Base-by-base conservation (phyloP, 2,329 filamentous ascomycete genomes). In the Calonectria naviculata region DNA sequence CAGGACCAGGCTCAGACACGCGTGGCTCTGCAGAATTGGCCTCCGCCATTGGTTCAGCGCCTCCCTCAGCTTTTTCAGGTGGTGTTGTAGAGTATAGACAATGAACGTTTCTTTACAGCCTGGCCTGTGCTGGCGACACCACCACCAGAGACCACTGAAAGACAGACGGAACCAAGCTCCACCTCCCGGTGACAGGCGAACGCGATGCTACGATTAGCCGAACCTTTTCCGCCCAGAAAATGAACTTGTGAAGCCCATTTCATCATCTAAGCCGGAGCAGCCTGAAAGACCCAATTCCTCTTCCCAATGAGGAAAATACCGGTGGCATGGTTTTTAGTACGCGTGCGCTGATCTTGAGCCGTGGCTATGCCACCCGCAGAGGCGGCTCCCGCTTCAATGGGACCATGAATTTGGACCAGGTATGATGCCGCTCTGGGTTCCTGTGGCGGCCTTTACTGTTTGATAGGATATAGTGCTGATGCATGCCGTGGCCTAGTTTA, bases 331-430 rank as follows among this genome's bases (percentile, higher is more conserved):
- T 68, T 49, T 60, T 68, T 64, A 75, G 75, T 63, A 64, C 67
- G 71, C 77, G 73, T 64, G 68, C 82, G 76, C 74, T 80, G 74
- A 74, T 61, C 71, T 61, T 79, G 52, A 73, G 74, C 74, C 82
- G 81, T 73, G 80, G 82, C 79, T 81, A 81, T 78, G 82, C 81
- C 80, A 81, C 80, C 41, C 77, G 77, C 65, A 71, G 78, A 31
- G 66, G 73, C 38, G 58, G 76, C 58, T 78, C 81, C 72, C 79
- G 78, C 41, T 77, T 80, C 78, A 82, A 75, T 82, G 73, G 74
- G 46, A 79, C 87, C 3, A 78, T 92, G 74, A 90, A 87, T 75
- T 83, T 92, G 41, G 90, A 92, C 71, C 89, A 91, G 79, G 90
- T 91, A 85, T 34, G 68, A 71, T 31, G 31, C 38, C 21, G 46